These are phyloP conservation scores for Persicaria tinctoria DNA, from an alignment of 148 eudicot genomes.

Conservation along the genomic window DNA sequence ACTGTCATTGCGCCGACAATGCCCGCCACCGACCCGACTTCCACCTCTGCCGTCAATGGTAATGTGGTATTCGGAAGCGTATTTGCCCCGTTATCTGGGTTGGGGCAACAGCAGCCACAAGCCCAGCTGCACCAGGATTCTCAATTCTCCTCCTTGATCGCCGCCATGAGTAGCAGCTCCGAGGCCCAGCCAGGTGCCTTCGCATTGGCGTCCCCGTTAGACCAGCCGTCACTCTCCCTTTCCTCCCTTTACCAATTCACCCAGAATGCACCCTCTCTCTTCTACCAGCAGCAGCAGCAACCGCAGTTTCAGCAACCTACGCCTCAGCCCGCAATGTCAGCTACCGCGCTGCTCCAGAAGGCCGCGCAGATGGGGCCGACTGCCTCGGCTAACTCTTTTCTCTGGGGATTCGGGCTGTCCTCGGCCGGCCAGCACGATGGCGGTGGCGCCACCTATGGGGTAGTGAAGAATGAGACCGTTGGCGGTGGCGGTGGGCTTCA, in stretches of 20 bases:
- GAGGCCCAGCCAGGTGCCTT: conserved; percentile 11
- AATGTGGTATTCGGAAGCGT: conserved; percentile 28
- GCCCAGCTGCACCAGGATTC: background rate
- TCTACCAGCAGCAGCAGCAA: conserved; percentile 16
- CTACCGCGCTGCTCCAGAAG: conserved; percentile 71
- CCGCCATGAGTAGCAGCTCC: conserved; percentile 20
- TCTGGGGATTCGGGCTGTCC: conserved; percentile 43
- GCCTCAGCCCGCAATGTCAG: conserved; percentile 48
- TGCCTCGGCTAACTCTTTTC: conserved; percentile 45
- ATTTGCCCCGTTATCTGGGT: conserved; percentile 27
- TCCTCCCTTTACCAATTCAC: conserved; percentile 45
- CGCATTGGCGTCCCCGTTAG: background rate
- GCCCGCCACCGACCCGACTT: background rate
- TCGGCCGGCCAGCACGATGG: conserved; percentile 13
- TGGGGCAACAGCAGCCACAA: background rate
- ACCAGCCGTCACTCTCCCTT: conserved; percentile 55
- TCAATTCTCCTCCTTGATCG: conserved; percentile 23
- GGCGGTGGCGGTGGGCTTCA: conserved; percentile 29
- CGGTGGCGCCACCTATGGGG: background rate
- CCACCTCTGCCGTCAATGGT: conserved; percentile 18
- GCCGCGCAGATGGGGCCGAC: conserved; percentile 70
- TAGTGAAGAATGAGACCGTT: conserved; percentile 21
- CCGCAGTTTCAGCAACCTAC: conserved; percentile 7
- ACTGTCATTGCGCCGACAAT: conserved; percentile 6
- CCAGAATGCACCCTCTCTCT: conserved; percentile 21